Percentiles rank a stretch among this genome's conserved stretches.
These are phyloP conservation scores for Apophysomyces ossiformis DNA, from an alignment of 371 early-diverging fungal genomes.

Conservation along the genomic window DNA sequence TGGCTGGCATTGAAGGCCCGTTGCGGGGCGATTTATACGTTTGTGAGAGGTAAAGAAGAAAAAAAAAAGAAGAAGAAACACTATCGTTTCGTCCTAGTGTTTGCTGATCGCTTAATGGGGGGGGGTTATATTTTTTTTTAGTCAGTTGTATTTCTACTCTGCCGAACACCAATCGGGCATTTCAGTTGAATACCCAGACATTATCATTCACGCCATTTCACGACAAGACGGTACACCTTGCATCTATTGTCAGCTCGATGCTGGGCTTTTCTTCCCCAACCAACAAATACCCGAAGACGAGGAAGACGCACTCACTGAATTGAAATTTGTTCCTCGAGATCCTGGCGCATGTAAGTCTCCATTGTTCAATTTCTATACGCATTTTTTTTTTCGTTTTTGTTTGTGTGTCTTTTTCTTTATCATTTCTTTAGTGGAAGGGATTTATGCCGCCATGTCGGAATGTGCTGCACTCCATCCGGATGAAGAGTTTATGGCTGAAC, in stretches of 20 bases:
- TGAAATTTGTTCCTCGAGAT: conserved; percentile 72
- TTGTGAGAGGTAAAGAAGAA: conserved; percentile 43
- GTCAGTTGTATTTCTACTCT: conserved; percentile 62
- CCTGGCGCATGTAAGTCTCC: conserved; percentile 56
- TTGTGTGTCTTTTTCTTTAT: neutral
- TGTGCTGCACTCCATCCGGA: conserved; percentile 83
- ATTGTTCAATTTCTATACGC: neutral
- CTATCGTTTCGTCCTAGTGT: neutral
- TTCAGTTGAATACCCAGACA: conserved; percentile 73
- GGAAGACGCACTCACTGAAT: conserved; percentile 62
- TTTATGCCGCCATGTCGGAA: conserved; percentile 74
- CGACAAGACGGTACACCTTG: conserved; percentile 64
- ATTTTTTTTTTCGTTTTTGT: neutral
- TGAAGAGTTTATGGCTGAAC: conserved; percentile 48
- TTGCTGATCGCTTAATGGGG: too few species aligned
- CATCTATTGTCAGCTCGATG: conserved; percentile 80
- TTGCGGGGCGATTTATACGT: conserved; percentile 42
- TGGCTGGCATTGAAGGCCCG: conserved; percentile 33
- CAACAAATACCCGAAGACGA: conserved; percentile 56
- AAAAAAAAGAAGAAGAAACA: neutral
- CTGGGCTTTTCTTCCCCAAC: conserved; percentile 43
- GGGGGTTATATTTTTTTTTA: conserved; percentile 3
- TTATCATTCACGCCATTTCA: conserved; percentile 84
- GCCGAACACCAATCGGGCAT: conserved; percentile 49
- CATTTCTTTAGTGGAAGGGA: conserved; percentile 63